A percentile compares a stretch with the other conserved stretches of the same genome.
Conservation (phyloP, 768 basidiomycete species). For the Sutorius australiensis region DNA sequence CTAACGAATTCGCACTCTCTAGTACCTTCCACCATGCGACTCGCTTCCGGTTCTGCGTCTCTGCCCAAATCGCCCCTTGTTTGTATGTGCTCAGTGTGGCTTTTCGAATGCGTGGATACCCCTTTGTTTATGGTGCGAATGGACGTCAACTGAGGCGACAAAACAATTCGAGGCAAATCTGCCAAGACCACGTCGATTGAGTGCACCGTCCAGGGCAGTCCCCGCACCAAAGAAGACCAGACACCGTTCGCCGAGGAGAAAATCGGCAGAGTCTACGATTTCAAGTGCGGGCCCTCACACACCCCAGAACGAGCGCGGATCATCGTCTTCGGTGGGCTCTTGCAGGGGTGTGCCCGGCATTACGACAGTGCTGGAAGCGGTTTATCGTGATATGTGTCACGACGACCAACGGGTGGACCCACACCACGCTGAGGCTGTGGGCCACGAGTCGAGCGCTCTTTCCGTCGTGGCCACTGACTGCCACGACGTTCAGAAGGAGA, state of each 20-base stretch:
- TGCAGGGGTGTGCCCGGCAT: constrained; percentile 22
- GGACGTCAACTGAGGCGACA: constrained; percentile 41
- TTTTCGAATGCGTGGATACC: constrained; percentile 47
- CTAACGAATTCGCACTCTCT: constrained; percentile 8
- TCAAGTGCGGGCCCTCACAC: constrained; percentile 22
- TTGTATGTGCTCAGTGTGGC: constrained; percentile 45
- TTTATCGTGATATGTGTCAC: constrained; percentile 22
- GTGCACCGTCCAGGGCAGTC: constrained; percentile 23
- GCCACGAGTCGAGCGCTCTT: neutral
- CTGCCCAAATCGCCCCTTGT: constrained; percentile 39
- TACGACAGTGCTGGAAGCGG: constrained; percentile 26
- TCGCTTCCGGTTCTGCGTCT: constrained; percentile 46
- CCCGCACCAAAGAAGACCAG: constrained; percentile 11
- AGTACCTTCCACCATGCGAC: constrained; percentile 44
- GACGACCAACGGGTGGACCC: constrained; percentile 7
- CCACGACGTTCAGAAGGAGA: constrained; percentile 14
- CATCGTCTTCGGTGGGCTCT: constrained; percentile 1
- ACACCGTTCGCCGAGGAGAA: constrained; percentile 10
- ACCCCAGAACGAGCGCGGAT: constrained; percentile 18
- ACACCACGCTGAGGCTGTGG: constrained; percentile 9
- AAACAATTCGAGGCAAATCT: constrained; percentile 37
- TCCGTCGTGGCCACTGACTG: constrained; percentile 2
- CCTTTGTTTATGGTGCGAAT: constrained; percentile 49
- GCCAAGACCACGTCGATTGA: constrained; percentile 34
- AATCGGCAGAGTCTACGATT: constrained; percentile 19